phyloP scores from a whole-genome alignment of 176 grass and related monocot species.

The Paspalum notatum region DNA sequence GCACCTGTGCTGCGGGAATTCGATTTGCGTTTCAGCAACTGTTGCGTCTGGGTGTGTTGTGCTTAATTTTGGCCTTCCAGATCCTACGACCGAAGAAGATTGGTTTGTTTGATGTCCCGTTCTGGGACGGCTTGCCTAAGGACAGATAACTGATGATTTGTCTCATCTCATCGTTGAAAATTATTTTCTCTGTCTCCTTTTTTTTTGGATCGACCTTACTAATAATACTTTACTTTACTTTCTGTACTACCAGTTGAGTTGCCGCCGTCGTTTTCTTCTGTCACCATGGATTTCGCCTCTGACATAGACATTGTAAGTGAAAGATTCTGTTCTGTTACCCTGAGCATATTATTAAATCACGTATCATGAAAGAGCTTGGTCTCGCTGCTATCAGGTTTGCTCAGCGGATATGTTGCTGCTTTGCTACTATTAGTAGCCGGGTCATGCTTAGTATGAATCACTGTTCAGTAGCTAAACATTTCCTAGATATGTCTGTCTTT shows the following conservation, averaged over 20 bases:
- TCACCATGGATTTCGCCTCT: conserved; percentile 69
- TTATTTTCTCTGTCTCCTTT: not conserved
- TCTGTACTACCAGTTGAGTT: conserved; percentile 64
- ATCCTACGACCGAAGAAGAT: not conserved
- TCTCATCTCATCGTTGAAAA: conserved; percentile 24
- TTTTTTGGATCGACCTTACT: conserved; percentile 3
- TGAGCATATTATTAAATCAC: conserved; percentile 9
- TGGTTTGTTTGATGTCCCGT: not conserved
- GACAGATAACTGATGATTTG: not conserved
- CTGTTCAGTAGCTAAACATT: not conserved
- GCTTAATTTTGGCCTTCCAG: not conserved
- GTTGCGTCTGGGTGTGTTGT: not conserved
- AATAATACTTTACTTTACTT: conserved; percentile 31
- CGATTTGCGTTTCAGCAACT: not conserved
- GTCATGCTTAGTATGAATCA: not conserved
- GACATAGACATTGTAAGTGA: conserved; percentile 75
- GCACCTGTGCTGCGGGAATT: not conserved
- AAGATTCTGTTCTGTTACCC: conserved; percentile 6
- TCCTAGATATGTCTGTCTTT: not conserved
- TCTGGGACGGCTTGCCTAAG: not conserved
- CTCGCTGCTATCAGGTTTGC: not conserved
- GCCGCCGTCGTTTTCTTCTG: conserved; percentile 76
- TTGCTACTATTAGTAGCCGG: conserved; percentile 1
- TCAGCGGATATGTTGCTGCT: conserved; percentile 11
- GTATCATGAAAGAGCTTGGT: not conserved